Base-by-base conservation (phyloP, 192 early-diverging fungal genomes). In the Coemansia sp. region DNA sequence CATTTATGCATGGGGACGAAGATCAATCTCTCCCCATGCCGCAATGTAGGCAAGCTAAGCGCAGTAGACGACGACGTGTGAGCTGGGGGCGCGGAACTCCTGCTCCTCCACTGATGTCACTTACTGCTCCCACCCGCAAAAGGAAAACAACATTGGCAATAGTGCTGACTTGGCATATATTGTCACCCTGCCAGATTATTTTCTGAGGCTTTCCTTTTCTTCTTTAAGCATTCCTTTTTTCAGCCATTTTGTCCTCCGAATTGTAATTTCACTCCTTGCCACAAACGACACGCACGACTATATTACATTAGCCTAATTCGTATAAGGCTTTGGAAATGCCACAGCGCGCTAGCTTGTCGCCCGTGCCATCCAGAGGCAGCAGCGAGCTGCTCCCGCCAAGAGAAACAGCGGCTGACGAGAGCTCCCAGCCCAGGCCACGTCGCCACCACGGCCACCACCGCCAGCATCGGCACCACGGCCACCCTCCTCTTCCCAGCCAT, bases 381-480 rank as follows among this genome's bases (percentile, higher is more conserved):
- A 48, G 45, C 59, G 26, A 37, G 13, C 34, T 28, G 2, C 11
- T 25, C 0, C 58, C 21, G 26, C 6, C 52, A 55, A 16, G 52
- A 13, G 52, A 55, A 11, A 26, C 52, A 12, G 28, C 14, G 25
- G 52, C 13, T 33, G 52, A 55, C 28, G 52, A 55, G 14, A 26
- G 52, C 5, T 26, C 11, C 26, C 52, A 55, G 52, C 31, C 52
- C 52, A 55, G 52, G 16, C 45, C 38, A 14, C 61, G 18, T 16
- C 68, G 59, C 11, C 68, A 48, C 31, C 59, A 58, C 43, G 60
- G 34, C 12, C 68, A 69, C 47, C 67, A 31, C 61, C 59, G 61
- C 8, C 61, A 53, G n/a, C 69, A 58, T 36, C 69, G 60, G 12
- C 43, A 25, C 26, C 11, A 33, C n/a, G 63, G 61, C 26, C 59